phyloP scores from a whole-genome alignment of 768 basidiomycete genomes.

The Dentipellis sp. region DNA sequence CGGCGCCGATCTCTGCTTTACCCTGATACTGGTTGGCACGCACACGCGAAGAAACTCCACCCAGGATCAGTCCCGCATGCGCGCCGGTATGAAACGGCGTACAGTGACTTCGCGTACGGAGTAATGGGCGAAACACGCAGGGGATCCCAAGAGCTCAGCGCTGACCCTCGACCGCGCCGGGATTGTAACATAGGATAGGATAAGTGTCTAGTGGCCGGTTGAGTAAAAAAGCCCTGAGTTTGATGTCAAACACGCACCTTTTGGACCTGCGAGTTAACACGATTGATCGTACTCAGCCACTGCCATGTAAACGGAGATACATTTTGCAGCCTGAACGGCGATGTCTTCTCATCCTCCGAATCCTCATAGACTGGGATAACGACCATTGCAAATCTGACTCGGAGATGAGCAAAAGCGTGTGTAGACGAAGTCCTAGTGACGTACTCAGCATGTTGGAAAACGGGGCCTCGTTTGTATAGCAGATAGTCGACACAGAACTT shows the following conservation, averaged over 20 bases:
- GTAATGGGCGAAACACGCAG: constrained; percentile 69
- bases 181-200: constrained; percentile 88
- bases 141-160: constrained; percentile 46
- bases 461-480: constrained; percentile 89
- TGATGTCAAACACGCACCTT: constrained; percentile 46
- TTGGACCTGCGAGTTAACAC: constrained; percentile 94
- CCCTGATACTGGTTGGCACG: no score
- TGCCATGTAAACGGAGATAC: constrained; percentile 78
- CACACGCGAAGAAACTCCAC: background rate
- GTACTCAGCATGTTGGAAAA: constrained; percentile 93
- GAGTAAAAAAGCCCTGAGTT: background rate
- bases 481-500: constrained; percentile 97
- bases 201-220: constrained; percentile 55
- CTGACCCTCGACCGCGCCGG: constrained; percentile 60
- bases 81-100: constrained; percentile 80
- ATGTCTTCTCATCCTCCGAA: constrained; percentile 54
- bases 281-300: constrained; percentile 94
- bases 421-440: constrained; percentile 17
- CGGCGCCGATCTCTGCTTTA: no score
- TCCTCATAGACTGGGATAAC: constrained; percentile 89
- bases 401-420: background rate
- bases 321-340: constrained; percentile 58
- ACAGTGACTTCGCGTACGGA: constrained; percentile 79
- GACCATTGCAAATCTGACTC: constrained; percentile 76
- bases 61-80: constrained; percentile 74